phyloP scores from a whole-genome alignment of 306 rosid species.

The Cicer pinnatifidum region DNA sequence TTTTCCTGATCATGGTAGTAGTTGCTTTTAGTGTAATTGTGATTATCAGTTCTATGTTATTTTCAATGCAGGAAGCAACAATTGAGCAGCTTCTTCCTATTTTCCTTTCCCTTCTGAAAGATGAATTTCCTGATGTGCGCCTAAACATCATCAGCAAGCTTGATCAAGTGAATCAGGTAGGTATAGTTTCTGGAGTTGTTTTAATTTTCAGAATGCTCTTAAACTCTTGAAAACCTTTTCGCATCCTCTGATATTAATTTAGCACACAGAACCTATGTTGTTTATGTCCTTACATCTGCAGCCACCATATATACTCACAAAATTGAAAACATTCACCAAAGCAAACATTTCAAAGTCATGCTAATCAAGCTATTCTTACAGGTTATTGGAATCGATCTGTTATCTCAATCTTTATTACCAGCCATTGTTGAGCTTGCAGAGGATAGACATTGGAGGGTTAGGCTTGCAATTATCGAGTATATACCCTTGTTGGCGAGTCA shows the following conservation, averaged over 20 bases:
- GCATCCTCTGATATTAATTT: slow-evolving; percentile 10
- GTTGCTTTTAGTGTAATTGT: slow-evolving; percentile 18
- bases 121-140: slow-evolving; percentile 98
- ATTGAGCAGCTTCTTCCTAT: slow-evolving; percentile 97
- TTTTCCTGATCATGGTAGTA: slow-evolving; percentile 5
- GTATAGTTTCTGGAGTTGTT: slow-evolving; percentile 32
- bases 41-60: slow-evolving; percentile 44
- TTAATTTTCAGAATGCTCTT: slow-evolving; percentile 15
- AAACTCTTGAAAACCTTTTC: slow-evolving; percentile 27
- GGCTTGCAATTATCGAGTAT: slow-evolving; percentile 95
- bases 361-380: slow-evolving; percentile 49
- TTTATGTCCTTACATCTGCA: slow-evolving; percentile 1
- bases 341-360: slow-evolving; percentile 20
- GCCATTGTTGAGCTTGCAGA: slow-evolving; percentile 99
- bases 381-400: slow-evolving; percentile 95
- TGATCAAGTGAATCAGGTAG: slow-evolving; percentile 99
- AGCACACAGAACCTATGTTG: neutral
- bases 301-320: slow-evolving; percentile 19
- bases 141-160: slow-evolving; percentile 97
- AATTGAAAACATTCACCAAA: neutral
- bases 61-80: slow-evolving; percentile 84
- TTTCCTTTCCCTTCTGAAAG: slow-evolving; percentile 94
- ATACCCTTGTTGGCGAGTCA: slow-evolving; percentile 97
- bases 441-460: slow-evolving; percentile 99
- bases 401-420: slow-evolving; percentile 93